Base-by-base conservation (phyloP, 1,284 basidiomycete species). In the Heterobasidion occidentale region DNA sequence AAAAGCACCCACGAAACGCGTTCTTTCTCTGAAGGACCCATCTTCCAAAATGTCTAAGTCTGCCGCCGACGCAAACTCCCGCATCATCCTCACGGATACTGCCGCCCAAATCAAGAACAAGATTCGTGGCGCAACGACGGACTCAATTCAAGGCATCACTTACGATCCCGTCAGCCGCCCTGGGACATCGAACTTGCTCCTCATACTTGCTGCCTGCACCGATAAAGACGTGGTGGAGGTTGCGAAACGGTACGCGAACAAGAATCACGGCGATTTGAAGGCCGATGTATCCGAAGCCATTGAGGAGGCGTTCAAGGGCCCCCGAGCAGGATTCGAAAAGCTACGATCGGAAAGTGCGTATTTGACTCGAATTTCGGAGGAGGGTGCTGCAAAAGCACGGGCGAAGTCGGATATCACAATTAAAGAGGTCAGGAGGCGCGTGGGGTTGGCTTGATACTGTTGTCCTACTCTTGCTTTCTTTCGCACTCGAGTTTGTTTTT, bases 21-120 rank as follows among this genome's bases (percentile, higher is more conserved):
- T 94, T 15, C 80, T 96, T 8, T 95, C 92, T 3, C 81, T 98
- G 14, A 86, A 85, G 56, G 90, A 96, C 67, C 92, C 94, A 0
- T 74, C 77, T 0, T 80, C 86, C 9, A 98, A 98, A 71, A 98
- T 98, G 95, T 97, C 94, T 46, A 98, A 98, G 70, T 98, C 95
- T 0, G 80, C 91, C 0, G 88, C 87, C 0, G 85, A 92, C 65
- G 63, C 81, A 1, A 74, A 81, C n/a, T 94, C 93, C 1, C 87
- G 94, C 33, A 93, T 98, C 62, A 74, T 93, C 56, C 77, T 98
- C 45, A 96, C 92, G 19, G 95, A 98, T 67, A 71, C 80, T 0
- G 69, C 81, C 1, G 65, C 73, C 2, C 71, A 82, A 64, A 90
- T 97, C 42, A 68, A 68, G 45, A 66, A 75, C 19, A 97, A 97